A percentile compares a stretch with the other conserved stretches of the same genome.
phyloP scores from a whole-genome alignment of 768 basidiomycete species.

The Amyloporia xantha region DNA sequence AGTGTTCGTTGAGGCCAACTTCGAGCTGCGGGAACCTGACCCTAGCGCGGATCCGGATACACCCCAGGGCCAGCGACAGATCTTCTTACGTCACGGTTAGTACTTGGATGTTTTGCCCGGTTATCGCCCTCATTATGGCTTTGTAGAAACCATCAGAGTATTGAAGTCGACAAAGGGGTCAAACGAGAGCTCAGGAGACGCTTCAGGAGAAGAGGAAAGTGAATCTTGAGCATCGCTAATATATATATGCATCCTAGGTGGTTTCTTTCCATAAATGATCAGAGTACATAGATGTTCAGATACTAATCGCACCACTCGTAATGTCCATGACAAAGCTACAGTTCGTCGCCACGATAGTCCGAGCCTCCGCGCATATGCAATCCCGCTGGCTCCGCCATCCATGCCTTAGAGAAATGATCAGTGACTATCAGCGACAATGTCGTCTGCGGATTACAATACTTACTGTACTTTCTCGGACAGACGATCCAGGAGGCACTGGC shows the following conservation, averaged over 20 bases:
- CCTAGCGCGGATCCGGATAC: conserved; percentile 57
- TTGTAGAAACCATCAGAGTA: conserved; percentile 49
- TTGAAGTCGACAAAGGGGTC: conserved; percentile 23
- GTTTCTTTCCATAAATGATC: not conserved
- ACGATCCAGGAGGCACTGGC: conserved; percentile 7
- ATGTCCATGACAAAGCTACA: not conserved
- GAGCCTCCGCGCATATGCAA: conserved; percentile 22
- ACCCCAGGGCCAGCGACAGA: conserved; percentile 70
- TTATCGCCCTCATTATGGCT: too few relatives aligned
- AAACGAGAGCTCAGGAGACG: not conserved
- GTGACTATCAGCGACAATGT: not conserved
- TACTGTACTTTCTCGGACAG: conserved; percentile 16
- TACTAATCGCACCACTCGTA: conserved; percentile 1
- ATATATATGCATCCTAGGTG: not conserved
- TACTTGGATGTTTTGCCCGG: not conserved
- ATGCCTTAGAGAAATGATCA: conserved; percentile 22
- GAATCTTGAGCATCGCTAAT: not conserved
- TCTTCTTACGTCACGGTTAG: conserved; percentile 74
- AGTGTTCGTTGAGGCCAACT: conserved; percentile 79
- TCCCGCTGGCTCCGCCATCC: conserved; percentile 26
- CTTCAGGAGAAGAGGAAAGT: not conserved
- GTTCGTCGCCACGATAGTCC: conserved; percentile 28
- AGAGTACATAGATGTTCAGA: not conserved
- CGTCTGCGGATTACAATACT: too few relatives aligned
- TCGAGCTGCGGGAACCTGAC: conserved; percentile 70